Evolutionary conservation across 352 stramenopile species (phyloP).

Genomic region (Pythium chondricola): DNA sequence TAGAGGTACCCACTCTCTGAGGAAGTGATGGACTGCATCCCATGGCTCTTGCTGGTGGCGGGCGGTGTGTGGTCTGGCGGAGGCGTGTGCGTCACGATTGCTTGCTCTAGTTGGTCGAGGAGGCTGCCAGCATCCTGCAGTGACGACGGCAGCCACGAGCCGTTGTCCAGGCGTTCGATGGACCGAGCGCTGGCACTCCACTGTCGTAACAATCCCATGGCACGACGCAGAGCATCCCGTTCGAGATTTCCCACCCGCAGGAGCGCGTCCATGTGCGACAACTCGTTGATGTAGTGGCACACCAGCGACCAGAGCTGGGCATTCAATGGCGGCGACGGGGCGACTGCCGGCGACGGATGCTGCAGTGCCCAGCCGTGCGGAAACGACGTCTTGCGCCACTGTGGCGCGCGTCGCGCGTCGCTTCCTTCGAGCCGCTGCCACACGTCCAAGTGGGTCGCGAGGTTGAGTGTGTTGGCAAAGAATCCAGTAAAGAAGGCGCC

Average conservation of each 20-base stretch:
- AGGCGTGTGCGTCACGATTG: slow-evolving; percentile 25
- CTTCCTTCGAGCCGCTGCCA: slow-evolving; percentile 36
- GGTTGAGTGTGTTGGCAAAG: slow-evolving; percentile 44
- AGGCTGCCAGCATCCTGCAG: slow-evolving; percentile 44
- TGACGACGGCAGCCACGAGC: slow-evolving; percentile 44
- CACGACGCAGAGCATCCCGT: slow-evolving; percentile 34
- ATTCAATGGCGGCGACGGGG: slow-evolving; percentile 23
- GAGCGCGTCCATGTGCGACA: slow-evolving; percentile 32
- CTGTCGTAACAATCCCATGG: slow-evolving; percentile 45
- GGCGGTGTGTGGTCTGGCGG: slow-evolving; percentile 1
- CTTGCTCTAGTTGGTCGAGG: slow-evolving; percentile 49
- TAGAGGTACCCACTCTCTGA: too few relatives aligned
- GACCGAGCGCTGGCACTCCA: slow-evolving; percentile 37
- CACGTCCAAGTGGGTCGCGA: slow-evolving; percentile 41
- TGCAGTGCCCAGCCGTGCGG: slow-evolving; percentile 27
- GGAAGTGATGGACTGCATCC: too few relatives aligned
- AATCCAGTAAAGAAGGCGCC: slow-evolving; percentile 53
- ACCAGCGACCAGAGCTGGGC: slow-evolving; percentile 53
- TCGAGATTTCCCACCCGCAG: slow-evolving; percentile 38
- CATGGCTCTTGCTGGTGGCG: background rate
- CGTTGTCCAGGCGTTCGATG: slow-evolving; percentile 26
- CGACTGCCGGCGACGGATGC: slow-evolving; percentile 12
- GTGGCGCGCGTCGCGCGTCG: slow-evolving; percentile 23
- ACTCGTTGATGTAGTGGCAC: slow-evolving; percentile 50
- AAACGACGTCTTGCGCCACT: slow-evolving; percentile 26